phyloP scores from a whole-genome alignment of 1,139 yeast species.

The Blastobotrys proliferans region DNA sequence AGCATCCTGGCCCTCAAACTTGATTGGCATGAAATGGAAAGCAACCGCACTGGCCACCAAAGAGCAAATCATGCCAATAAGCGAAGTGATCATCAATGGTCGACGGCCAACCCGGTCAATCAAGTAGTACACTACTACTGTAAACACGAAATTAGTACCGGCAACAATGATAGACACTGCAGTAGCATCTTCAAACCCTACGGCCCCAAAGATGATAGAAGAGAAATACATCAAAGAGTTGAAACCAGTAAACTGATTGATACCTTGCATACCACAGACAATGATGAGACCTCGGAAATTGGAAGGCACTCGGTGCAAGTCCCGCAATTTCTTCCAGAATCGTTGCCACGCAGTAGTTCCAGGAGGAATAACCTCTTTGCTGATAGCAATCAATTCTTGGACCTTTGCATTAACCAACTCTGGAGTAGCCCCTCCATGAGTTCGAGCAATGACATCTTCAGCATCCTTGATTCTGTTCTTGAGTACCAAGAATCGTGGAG shows the following conservation, averaged over 20 bases:
- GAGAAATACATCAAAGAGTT: conserved; percentile 93
- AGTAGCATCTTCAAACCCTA: conserved; percentile 80
- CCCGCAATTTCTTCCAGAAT: conserved; percentile 42
- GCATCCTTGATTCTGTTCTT: conserved; percentile 63
- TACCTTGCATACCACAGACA: conserved; percentile 90
- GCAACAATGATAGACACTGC: conserved; percentile 93
- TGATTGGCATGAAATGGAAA: conserved; percentile 65
- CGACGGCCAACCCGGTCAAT: conserved; percentile 88
- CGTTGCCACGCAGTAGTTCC: conserved; percentile 16
- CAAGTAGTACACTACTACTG: conserved; percentile 73
- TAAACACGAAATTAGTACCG: conserved; percentile 86
- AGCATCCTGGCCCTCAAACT: conserved; percentile 48
- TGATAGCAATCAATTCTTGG: conserved; percentile 25
- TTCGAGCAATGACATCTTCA: conserved; percentile 56
- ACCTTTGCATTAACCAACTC: conserved; percentile 28
- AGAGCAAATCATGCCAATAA: conserved; percentile 79
- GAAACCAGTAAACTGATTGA: conserved; percentile 94
- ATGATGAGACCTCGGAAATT: conserved; percentile 83
- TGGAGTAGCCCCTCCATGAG: conserved; percentile 32
- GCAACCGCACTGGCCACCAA: conserved; percentile 79
- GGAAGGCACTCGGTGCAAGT: conserved; percentile 67
- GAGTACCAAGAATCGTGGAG: conserved; percentile 85
- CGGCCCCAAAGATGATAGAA: conserved; percentile 81
- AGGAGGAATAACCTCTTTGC: conserved; percentile 21
- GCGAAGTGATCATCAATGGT: conserved; percentile 62